Evolutionary conservation across 305 asterid species (phyloP).

Genomic region (Fraxinus floribunda): DNA sequence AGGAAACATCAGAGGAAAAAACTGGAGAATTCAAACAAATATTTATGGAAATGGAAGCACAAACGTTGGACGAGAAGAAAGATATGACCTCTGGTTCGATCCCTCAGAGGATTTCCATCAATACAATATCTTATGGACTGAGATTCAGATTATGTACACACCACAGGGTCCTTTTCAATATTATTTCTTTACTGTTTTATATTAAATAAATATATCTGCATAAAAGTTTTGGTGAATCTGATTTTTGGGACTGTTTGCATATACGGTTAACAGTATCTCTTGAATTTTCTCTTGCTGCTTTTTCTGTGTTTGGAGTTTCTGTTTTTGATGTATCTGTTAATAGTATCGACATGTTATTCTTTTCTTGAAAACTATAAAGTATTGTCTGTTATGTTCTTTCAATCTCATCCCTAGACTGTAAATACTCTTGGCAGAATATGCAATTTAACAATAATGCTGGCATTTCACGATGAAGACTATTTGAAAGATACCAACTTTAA

Average conservation of each 20-base stretch:
- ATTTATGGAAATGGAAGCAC: constrained; percentile 90
- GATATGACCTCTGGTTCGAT: constrained; percentile 85
- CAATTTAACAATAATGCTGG: not conserved
- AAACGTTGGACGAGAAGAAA: constrained; percentile 68
- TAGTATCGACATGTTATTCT: constrained; percentile 11
- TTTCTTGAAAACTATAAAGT: constrained; percentile 16
- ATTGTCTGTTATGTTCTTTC: constrained; percentile 22
- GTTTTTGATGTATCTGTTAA: constrained; percentile 11
- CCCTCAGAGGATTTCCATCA: constrained; percentile 83
- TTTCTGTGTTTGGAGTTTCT: constrained; percentile 8
- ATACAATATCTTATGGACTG: constrained; percentile 69
- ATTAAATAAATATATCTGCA: constrained; percentile 2
- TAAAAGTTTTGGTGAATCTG: constrained; percentile 23
- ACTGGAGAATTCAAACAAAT: constrained; percentile 85
- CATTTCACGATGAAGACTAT: not conserved
- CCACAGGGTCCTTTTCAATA: not conserved
- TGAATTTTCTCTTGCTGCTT: not conserved
- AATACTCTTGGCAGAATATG: not conserved
- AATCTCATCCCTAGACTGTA: not conserved
- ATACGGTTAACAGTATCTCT: not conserved
- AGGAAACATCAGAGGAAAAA: constrained; percentile 77
- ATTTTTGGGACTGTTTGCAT: constrained; percentile 21
- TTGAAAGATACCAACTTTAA: not conserved
- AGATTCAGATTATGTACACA: constrained; percentile 50
- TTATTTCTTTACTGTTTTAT: not conserved